Base-by-base conservation (phyloP, 208 protist species). In the Trypanosoma boissoni region DNA sequence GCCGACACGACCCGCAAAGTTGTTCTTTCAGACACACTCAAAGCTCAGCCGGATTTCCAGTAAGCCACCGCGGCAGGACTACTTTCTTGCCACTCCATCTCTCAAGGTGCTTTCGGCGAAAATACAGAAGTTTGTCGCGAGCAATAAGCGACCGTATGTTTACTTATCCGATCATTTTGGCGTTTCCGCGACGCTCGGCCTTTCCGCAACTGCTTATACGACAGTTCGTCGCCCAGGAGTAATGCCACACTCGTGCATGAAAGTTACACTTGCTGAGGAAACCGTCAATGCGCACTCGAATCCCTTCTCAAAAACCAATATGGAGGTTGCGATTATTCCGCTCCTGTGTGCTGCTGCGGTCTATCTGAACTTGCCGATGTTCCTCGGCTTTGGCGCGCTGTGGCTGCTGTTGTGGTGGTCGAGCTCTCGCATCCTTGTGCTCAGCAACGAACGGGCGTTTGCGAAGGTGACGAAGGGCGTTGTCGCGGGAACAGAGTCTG, bases 141-240 rank as follows among this genome's bases (percentile, higher is more conserved):
- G 78, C 52, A 80, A 71, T 56, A 55, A 74, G 23, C 77, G 82
- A 12, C 89, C 89, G 12, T 96, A 94, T 73, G 75, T 76, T 8
- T 94, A 96, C 58, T 74, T 96, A 7, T 92, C 85, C 5, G 86
- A 96, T 64, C 89, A 96, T 69, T 96, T 92, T 72, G 89, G 89
- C 34, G 72, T 93, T 18, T 62, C 76, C 3, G 56, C 75, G 10
- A 68, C 51, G 16, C 48, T 92, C 8, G 23, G 48, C 32, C 26
- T 63, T 56, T 9, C 49, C 27, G 32, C 37, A 8, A 50, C 49
- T 7, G 51, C 23, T 18, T 23, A 37, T 31, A 45, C 51, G 10
- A 41, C 21, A 26, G 9, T 48, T n/a, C 16, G 16, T 29, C 36
- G 18, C 8, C 27, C 37, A 26, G 7, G 26, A 31, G 56, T 61